Percentiles rank a stretch among this genome's conserved stretches.
These are phyloP conservation scores for Fusarium burgessii DNA, from an alignment of 2,329 filamentous ascomycete species.

Conservation along the genomic window DNA sequence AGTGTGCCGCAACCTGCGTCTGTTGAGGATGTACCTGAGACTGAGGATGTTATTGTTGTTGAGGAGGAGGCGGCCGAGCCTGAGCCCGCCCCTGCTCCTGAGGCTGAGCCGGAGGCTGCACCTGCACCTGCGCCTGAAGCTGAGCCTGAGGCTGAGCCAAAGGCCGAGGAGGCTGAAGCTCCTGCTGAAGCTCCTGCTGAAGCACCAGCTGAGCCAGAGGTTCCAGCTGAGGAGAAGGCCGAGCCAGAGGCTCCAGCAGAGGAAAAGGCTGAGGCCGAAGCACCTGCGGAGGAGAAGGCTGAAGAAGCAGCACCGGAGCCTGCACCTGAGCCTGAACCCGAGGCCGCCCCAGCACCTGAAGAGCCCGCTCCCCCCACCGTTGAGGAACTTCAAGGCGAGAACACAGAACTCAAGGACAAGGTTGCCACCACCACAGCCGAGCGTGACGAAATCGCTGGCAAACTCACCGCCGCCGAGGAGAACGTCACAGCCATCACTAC, in stretches of 20 bases:
- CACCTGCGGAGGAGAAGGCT: neutral
- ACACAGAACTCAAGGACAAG: slow-evolving; percentile 40
- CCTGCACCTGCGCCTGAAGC: neutral
- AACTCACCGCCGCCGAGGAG: slow-evolving; percentile 27
- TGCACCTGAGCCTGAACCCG: slow-evolving; percentile 16
- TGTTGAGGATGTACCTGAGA: slow-evolving; percentile 30
- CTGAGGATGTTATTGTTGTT: slow-evolving; percentile 14
- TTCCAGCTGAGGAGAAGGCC: neutral
- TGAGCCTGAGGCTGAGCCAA: neutral
- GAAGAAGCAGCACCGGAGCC: slow-evolving; percentile 24
- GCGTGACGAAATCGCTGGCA: slow-evolving; percentile 6
- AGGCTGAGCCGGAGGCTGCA: neutral
- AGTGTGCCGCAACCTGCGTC: slow-evolving; percentile 23
- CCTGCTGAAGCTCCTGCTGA: slow-evolving; percentile 23
- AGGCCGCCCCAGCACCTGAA: slow-evolving; percentile 3
- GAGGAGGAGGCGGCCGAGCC: neutral
- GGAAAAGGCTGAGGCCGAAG: neutral
- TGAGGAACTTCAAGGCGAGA: slow-evolving; percentile 28
- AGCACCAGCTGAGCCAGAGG: slow-evolving; percentile 1
- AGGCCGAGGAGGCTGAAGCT: neutral
- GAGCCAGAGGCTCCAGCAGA: neutral
- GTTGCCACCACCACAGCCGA: slow-evolving; percentile 21
- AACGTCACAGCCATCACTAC: slow-evolving; percentile 10
- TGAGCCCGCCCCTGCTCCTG: neutral
- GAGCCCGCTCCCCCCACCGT: slow-evolving; percentile 2